These are phyloP conservation scores for Lactarius psammicola DNA, from an alignment of 768 basidiomycete genomes.

Conservation along the genomic window DNA sequence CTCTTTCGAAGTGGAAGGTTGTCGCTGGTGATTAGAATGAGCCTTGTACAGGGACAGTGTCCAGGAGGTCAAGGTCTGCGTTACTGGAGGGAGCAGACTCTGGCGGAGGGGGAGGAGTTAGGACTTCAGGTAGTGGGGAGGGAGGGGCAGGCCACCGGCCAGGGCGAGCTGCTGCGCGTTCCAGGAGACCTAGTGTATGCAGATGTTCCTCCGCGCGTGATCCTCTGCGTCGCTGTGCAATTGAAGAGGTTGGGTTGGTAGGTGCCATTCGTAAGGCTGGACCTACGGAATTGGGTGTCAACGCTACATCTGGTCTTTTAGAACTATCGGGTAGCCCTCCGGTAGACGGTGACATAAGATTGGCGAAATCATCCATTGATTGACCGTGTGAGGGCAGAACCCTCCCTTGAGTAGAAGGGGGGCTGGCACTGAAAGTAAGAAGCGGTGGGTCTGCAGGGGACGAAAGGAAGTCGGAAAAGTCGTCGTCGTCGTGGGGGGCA, in stretches of 20 bases:
- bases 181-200: slow-evolving; percentile 57
- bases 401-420: not conserved
- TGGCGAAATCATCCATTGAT: slow-evolving; percentile 45
- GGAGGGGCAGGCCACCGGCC: slow-evolving; percentile 23
- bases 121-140: slow-evolving; percentile 19
- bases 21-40: slow-evolving; percentile 1
- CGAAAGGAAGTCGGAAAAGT: slow-evolving; percentile 53
- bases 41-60: not conserved
- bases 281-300: not conserved
- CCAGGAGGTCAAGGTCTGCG: not conserved
- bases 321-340: not conserved
- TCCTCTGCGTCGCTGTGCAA: slow-evolving; percentile 33
- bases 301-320: not conserved
- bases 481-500: slow-evolving; percentile 35
- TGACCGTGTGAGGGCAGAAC: slow-evolving; percentile 19
- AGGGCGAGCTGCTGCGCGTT: slow-evolving; percentile 42
- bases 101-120: slow-evolving; percentile 22
- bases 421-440: slow-evolving; percentile 9
- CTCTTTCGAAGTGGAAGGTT: slow-evolving; percentile 1
- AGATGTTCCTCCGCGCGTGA: slow-evolving; percentile 49
- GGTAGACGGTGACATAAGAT: slow-evolving; percentile 43
- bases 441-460: slow-evolving; percentile 32
- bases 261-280: not conserved
- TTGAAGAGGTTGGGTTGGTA: slow-evolving; percentile 5
- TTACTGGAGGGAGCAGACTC: not conserved